Evolutionary conservation across 176 grass and related monocot species (phyloP).

Genomic region (Thalia dealbata): DNA sequence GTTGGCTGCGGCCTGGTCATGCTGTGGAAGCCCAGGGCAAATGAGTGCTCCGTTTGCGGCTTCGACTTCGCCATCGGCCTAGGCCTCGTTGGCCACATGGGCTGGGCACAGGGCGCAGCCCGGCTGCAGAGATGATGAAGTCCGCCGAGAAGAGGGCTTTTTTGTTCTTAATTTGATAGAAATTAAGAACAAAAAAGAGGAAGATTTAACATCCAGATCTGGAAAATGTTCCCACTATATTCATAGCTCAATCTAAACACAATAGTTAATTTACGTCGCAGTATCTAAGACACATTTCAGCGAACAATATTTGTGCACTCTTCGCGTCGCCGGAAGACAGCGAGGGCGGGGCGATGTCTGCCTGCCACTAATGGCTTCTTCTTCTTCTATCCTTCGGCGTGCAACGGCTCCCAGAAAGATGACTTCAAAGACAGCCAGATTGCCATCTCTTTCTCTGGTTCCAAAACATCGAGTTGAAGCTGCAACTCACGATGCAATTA

Average conservation of each 20-base stretch:
- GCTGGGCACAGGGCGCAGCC: neutral
- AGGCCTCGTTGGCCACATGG: neutral
- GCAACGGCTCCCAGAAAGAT: neutral
- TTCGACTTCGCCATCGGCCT: constrained; percentile 10
- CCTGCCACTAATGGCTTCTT: too few relatives aligned
- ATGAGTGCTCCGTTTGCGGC: constrained; percentile 5
- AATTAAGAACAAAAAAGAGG: too few relatives aligned
- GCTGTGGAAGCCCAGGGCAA: neutral
- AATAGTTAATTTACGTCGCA: too few relatives aligned
- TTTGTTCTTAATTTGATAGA: neutral
- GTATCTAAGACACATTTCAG: too few relatives aligned
- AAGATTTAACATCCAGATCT: too few relatives aligned
- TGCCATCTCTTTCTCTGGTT: neutral
- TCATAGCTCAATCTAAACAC: too few relatives aligned
- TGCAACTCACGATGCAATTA: too few relatives aligned
- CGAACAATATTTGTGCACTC: too few relatives aligned
- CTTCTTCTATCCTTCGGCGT: neutral
- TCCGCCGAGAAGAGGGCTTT: neutral
- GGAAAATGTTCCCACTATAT: too few relatives aligned
- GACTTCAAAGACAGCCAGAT: neutral
- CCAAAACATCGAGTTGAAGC: neutral
- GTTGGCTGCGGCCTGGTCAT: neutral
- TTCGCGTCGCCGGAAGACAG: too few relatives aligned
- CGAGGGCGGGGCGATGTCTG: too few relatives aligned
- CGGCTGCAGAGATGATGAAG: neutral